Percentiles rank a stretch among this genome's conserved stretches.
Conservation (phyloP, 768 basidiomycete species). For the Amanita phalloides region DNA sequence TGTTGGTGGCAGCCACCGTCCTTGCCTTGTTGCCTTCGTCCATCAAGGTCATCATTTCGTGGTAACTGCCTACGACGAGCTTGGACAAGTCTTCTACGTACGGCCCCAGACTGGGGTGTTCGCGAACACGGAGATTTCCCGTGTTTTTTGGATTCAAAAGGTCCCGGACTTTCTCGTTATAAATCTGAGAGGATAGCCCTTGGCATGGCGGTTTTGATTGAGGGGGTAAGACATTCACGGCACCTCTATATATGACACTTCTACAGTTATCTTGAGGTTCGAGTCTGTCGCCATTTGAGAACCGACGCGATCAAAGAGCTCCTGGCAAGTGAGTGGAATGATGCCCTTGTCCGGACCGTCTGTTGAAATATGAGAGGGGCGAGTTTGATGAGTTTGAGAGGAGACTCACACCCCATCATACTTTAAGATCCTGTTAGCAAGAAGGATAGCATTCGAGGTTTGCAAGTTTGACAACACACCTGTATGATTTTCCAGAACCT, state of each 20-base stretch:
- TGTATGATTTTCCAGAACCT: conserved; percentile 92
- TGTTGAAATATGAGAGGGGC: conserved; percentile 18
- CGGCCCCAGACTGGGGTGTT: conserved; percentile 93
- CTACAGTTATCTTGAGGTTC: conserved; percentile 77
- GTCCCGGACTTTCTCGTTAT: conserved; percentile 97
- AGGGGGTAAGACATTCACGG: conserved; percentile 8
- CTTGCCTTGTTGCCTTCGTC: conserved; percentile 99
- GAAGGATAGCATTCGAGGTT: conserved; percentile 1
- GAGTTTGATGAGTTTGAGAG: conserved; percentile 5
- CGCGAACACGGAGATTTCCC: conserved; percentile 91
- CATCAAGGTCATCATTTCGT: conserved; percentile 99
- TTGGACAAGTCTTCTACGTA: conserved; percentile 98
- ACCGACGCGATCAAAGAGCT: conserved; percentile 80
- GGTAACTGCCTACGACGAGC: conserved; percentile 81
- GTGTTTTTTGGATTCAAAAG: conserved; percentile 95
- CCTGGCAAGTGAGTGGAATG: conserved; percentile 90
- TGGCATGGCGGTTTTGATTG: neutral
- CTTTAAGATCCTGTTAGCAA: conserved; percentile 25
- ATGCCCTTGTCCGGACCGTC: conserved; percentile 96
- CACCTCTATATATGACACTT: conserved; percentile 97
- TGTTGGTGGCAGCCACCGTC: conserved; percentile 97
- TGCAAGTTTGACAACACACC: conserved; percentile 34
- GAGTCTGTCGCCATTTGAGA: conserved; percentile 51
- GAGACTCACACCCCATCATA: conserved; percentile 89
- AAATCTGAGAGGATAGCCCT: conserved; percentile 47